phyloP scores from a whole-genome alignment of 2,329 filamentous ascomycete genomes.

The Celoporthe dispersa region DNA sequence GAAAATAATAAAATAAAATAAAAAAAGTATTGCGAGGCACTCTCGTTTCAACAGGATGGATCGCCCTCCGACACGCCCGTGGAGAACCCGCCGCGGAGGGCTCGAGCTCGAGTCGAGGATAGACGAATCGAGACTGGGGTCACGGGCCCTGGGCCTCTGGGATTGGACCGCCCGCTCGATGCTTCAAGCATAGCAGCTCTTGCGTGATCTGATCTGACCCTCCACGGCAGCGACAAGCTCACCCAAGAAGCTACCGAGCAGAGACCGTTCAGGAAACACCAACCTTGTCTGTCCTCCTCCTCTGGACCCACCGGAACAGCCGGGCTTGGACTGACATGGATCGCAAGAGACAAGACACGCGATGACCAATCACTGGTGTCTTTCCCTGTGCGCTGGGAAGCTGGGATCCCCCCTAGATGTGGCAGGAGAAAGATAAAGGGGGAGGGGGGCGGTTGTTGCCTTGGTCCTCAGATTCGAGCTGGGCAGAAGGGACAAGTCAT shows the following conservation, averaged over 20 bases:
- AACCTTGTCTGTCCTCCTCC: constrained; percentile 17
- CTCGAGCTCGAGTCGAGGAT: background rate
- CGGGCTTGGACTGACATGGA: constrained; percentile 8
- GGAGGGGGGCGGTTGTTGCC: background rate
- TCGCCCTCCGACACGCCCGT: background rate
- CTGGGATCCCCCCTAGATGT: background rate
- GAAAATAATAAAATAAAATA: background rate
- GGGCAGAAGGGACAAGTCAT: background rate
- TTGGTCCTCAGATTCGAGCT: background rate
- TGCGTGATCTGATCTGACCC: constrained; percentile 26
- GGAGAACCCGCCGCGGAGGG: background rate
- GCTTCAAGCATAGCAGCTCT: constrained; percentile 23
- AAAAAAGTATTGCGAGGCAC: background rate
- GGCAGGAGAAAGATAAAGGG: background rate
- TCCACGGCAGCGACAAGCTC: background rate
- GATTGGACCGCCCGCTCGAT: background rate
- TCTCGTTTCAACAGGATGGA: constrained; percentile 8
- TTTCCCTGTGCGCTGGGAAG: background rate
- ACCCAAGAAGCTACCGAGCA: background rate
- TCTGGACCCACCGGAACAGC: constrained; percentile 16
- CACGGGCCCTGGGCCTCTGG: background rate
- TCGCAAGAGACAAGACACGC: too few species aligned
- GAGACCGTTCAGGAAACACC: constrained; percentile 4
- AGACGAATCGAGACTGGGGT: background rate
- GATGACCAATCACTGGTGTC: constrained; percentile 9